phyloP scores from a whole-genome alignment of 2,329 filamentous ascomycete species.

The Eutypa lata region DNA sequence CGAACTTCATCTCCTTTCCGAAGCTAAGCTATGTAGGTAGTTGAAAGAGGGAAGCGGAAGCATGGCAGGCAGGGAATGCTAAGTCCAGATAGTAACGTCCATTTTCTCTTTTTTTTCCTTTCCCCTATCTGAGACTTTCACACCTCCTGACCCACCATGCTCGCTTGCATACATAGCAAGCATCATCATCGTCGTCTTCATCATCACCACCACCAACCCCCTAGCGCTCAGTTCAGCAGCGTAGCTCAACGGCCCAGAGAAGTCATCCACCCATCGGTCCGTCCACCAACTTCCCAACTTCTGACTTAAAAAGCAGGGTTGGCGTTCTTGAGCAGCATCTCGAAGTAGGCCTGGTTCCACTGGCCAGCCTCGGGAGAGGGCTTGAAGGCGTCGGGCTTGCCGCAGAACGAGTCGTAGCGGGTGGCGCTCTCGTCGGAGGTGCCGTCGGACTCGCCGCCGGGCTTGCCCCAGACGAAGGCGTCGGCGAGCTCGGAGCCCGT shows the following conservation, averaged over 20 bases:
- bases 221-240: no score
- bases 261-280: no score
- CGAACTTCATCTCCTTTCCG: background rate
- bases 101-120: background rate
- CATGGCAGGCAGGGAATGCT: no score
- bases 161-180: no score
- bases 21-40: background rate
- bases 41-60: background rate
- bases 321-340: slow-evolving; percentile 54
- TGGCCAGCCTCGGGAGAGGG: slow-evolving; percentile 70
- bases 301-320: no score
- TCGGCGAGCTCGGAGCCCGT: slow-evolving; percentile 53
- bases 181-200: no score
- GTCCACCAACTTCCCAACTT: no score
- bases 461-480: slow-evolving; percentile 64
- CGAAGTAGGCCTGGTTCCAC: slow-evolving; percentile 66
- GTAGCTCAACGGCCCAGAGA: no score
- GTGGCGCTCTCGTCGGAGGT: slow-evolving; percentile 37
- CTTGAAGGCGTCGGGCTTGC: slow-evolving; percentile 51
- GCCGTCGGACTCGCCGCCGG: slow-evolving; percentile 49
- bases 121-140: no score
- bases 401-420: slow-evolving; percentile 55
- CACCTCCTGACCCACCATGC: no score
- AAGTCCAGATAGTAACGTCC: background rate
- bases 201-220: no score